These are phyloP conservation scores for Saturnispora besseyi DNA, from an alignment of 805 yeast genomes.

Conservation along the genomic window DNA sequence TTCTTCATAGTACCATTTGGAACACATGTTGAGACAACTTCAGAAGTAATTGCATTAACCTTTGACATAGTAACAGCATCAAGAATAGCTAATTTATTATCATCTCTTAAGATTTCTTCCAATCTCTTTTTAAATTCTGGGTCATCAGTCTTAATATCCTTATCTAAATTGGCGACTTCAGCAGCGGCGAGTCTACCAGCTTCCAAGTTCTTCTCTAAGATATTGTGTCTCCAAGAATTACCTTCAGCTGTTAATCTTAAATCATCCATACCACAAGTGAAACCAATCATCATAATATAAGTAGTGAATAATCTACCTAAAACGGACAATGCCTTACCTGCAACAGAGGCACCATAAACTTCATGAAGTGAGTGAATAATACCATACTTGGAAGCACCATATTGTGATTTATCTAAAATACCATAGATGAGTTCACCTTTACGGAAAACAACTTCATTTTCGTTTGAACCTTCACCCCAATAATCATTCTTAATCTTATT, in stretches of 20 bases:
- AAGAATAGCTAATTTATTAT: slow-evolving; percentile 79
- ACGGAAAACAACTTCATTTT: slow-evolving; percentile 76
- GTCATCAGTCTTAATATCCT: slow-evolving; percentile 38
- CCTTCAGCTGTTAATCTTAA: slow-evolving; percentile 87
- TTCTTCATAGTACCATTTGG: slow-evolving; percentile 94
- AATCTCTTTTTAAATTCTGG: slow-evolving; percentile 77
- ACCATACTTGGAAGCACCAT: slow-evolving; percentile 97
- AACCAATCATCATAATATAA: slow-evolving; percentile 84
- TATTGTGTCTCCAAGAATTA: slow-evolving; percentile 78
- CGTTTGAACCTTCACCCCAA: slow-evolving; percentile 82
- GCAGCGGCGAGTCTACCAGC: slow-evolving; percentile 89
- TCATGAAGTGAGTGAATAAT: slow-evolving; percentile 94
- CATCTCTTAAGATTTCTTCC: slow-evolving; percentile 93
- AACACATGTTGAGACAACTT: slow-evolving; percentile 87
- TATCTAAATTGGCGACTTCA: slow-evolving; percentile 81
- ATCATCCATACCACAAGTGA: slow-evolving; percentile 99
- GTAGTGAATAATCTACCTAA: slow-evolving; percentile 92
- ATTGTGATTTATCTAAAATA: slow-evolving; percentile 94
- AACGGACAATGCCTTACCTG: slow-evolving; percentile 86
- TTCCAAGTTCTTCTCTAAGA: slow-evolving; percentile 66
- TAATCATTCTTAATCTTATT: slow-evolving; percentile 91
- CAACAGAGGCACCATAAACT: slow-evolving; percentile 83
- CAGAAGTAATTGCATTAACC: slow-evolving; percentile 87
- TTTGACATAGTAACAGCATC: slow-evolving; percentile 94
- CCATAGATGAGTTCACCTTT: slow-evolving; percentile 88